Evolutionary conservation across 257 asterid species (phyloP), one percentile per base, ranked within the genome.

Genomic region (Catharanthus roseus): DNA sequence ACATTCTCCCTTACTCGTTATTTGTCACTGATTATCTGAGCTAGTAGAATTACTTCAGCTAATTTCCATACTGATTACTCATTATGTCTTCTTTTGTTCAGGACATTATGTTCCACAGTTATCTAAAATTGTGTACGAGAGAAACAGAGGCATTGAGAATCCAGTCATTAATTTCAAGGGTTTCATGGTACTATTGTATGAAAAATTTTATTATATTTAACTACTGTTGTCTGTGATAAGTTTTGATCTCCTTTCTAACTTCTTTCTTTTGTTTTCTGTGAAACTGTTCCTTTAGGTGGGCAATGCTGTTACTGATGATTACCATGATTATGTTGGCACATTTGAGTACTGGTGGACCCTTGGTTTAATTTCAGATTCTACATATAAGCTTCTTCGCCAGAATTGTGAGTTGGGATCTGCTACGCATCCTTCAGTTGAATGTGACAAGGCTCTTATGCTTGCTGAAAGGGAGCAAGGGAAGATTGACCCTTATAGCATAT

Each of bases 331-430:
- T 1, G 23, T 92, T 73, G 99, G 99, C 79, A 95, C 99, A 11
- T 95, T 95, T 23, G 97, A 95, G 84, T 95, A 90, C 80, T 95
- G 99, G 98, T 95, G 99, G 99, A 95, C 95, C 2, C 97, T 92
- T 68, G 99, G 99, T 72, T 80, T 95, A 41, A 90, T 95, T 65
- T 95, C 99, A 7, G 99, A 95, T 77, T 88, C 96, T 24, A 92
- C 99, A 1, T 95, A 92, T 80, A 87, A 84, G 77, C 28, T 33
- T 77, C 92, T 95, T 42, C 75, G 78, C 38, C 31, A 56, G 65
- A 74, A 85, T 2, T 95, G 99, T 74, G 89, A 86, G 67, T 45
- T 74, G 57, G 96, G 93, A 66, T 91, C 99, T 39, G 71, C 96
- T 58, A 85, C 90, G 47, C 99, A 95, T 77, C 99, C 98, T 60